phyloP scores from a whole-genome alignment of 108 stramenopile species.

The Nitzschia sp. region DNA sequence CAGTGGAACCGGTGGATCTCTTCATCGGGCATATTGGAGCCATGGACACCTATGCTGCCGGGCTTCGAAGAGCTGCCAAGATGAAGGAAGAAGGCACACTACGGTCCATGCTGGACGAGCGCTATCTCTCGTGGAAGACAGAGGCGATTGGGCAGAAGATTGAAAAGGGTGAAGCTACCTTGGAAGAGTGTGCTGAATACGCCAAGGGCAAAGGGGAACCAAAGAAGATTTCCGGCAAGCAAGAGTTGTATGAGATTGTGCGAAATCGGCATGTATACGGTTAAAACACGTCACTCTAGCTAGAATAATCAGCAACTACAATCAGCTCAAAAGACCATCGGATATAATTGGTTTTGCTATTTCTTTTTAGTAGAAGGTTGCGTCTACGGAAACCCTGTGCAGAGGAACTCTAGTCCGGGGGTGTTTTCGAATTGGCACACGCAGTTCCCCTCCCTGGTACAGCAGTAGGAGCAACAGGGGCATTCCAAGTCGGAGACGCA shows the following conservation, averaged over 20 bases:
- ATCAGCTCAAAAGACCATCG: not conserved
- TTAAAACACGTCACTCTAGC: not conserved
- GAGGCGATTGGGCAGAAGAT: slow-evolving; percentile 47
- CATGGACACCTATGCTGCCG: slow-evolving; percentile 69
- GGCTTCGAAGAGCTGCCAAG: slow-evolving; percentile 59
- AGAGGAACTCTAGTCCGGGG: slow-evolving; percentile 10
- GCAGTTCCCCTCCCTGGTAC: slow-evolving; percentile 11
- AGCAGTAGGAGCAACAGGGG: slow-evolving; percentile 32
- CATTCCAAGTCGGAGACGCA: slow-evolving; percentile 23
- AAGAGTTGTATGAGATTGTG: slow-evolving; percentile 63
- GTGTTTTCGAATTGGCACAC: slow-evolving; percentile 16
- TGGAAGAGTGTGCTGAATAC: slow-evolving; percentile 57
- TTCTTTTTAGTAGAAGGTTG: too few relatives aligned
- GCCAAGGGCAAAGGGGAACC: slow-evolving; percentile 48
- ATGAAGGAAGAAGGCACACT: slow-evolving; percentile 48
- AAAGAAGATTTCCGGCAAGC: slow-evolving; percentile 47
- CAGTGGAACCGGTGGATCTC: slow-evolving; percentile 57
- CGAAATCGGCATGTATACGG: slow-evolving; percentile 48
- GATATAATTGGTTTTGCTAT: not conserved
- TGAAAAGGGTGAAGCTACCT: slow-evolving; percentile 43
- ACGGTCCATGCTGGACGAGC: slow-evolving; percentile 38
- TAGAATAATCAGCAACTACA: not conserved
- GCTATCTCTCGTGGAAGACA: slow-evolving; percentile 51
- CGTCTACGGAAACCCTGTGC: slow-evolving; percentile 7
- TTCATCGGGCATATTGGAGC: slow-evolving; percentile 68